phyloP scores from a whole-genome alignment of 2,329 filamentous ascomycete species.

The Nothophaeocryptopus gaeumannii region DNA sequence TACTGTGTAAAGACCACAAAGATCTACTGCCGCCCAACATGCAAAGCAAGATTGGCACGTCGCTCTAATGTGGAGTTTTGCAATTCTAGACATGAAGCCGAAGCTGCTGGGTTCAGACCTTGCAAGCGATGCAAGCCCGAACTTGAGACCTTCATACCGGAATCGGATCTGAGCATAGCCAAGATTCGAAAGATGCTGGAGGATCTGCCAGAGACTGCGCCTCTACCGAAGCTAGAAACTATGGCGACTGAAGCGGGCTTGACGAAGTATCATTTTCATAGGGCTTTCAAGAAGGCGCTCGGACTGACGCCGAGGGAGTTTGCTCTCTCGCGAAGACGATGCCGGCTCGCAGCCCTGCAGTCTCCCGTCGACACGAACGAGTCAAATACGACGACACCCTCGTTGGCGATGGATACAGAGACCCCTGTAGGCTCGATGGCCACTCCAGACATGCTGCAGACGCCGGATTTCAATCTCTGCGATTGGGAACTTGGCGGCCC shows the following conservation, averaged over 20 bases:
- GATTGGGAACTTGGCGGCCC: slow-evolving; percentile 7
- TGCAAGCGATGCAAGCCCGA: slow-evolving; percentile 58
- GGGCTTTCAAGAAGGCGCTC: slow-evolving; percentile 56
- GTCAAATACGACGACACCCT: slow-evolving; percentile 1
- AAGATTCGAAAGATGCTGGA: slow-evolving; percentile 12
- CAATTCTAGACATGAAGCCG: slow-evolving; percentile 46
- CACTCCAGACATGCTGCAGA: neutral
- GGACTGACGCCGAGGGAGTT: slow-evolving; percentile 53
- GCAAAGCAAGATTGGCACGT: slow-evolving; percentile 57
- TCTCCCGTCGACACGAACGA: neutral
- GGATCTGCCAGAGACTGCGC: slow-evolving; percentile 4
- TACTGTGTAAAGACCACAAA: slow-evolving; percentile 57
- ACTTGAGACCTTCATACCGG: slow-evolving; percentile 32
- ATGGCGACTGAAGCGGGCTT: slow-evolving; percentile 53
- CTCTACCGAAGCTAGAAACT: slow-evolving; percentile 37
- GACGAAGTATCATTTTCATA: slow-evolving; percentile 59
- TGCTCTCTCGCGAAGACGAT: slow-evolving; percentile 10
- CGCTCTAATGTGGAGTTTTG: slow-evolving; percentile 59
- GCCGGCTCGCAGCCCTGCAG: neutral
- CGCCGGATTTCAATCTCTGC: slow-evolving; percentile 3
- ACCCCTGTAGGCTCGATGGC: neutral
- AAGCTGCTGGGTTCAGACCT: slow-evolving; percentile 51
- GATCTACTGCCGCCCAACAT: slow-evolving; percentile 62
- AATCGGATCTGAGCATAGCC: slow-evolving; percentile 13
- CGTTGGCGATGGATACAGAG: neutral